These are phyloP conservation scores for Grosmannia serpens DNA, from an alignment of 2,329 filamentous ascomycete genomes.

Conservation along the genomic window DNA sequence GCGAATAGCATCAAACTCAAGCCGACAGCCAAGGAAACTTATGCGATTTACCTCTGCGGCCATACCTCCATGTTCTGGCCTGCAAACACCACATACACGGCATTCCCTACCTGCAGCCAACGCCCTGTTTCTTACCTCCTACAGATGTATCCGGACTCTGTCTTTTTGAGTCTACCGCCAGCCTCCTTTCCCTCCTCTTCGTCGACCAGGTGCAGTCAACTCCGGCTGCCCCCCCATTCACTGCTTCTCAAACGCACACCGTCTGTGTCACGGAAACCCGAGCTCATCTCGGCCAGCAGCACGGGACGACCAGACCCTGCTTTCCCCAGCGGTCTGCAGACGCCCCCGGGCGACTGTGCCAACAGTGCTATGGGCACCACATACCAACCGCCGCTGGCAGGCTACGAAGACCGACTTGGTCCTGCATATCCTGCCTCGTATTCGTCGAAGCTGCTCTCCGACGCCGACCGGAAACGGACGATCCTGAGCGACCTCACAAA, in stretches of 20 bases:
- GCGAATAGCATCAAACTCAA: not conserved
- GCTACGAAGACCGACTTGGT: constrained; percentile 16
- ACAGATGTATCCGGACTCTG: constrained; percentile 17
- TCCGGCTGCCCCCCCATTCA: not conserved
- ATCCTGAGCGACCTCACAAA: constrained; percentile 10
- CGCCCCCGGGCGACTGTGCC: constrained; percentile 18
- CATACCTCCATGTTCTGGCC: not conserved
- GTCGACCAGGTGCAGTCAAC: not conserved
- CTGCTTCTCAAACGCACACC: not conserved
- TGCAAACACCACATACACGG: not conserved
- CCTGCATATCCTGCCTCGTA: not conserved
- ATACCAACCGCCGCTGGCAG: constrained; percentile 19
- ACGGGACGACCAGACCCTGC: not conserved
- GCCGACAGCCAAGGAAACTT: not conserved
- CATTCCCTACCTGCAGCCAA: not conserved
- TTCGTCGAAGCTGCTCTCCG: constrained; percentile 6
- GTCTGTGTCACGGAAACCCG: not conserved
- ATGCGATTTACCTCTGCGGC: not conserved
- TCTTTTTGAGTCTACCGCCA: constrained; percentile 10
- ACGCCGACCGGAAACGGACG: constrained; percentile 12
- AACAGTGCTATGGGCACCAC: constrained; percentile 20
- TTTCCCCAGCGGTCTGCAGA: constrained; percentile 14
- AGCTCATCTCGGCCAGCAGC: not conserved
- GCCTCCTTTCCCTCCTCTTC: constrained; percentile 1
- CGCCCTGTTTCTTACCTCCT: not conserved